Evolutionary conservation across 2,329 filamentous ascomycete genomes (phyloP).

Genomic region (Drechslerella stenobrocha): DNA sequence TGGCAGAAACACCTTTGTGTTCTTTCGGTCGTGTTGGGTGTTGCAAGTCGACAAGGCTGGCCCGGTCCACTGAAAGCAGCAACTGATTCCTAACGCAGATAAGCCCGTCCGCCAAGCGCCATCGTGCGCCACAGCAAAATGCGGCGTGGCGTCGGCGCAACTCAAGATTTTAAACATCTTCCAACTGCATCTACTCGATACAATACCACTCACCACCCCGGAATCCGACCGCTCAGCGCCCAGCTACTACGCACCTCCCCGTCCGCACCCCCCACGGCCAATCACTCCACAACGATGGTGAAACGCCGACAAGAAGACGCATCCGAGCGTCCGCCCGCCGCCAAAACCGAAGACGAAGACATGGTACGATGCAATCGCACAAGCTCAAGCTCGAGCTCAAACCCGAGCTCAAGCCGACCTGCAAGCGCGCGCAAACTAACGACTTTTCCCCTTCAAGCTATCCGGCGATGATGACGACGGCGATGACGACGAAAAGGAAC

Average conservation of each 20-base stretch:
- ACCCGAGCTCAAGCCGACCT: too few species aligned
- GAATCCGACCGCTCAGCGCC: neutral
- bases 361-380: neutral
- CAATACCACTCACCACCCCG: too few species aligned
- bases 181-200: too few species aligned
- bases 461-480: too few species aligned
- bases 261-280: neutral
- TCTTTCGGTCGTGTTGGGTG: too few species aligned
- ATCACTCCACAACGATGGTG: conserved; percentile 5
- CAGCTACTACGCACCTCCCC: neutral
- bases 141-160: neutral
- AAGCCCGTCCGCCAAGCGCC: too few species aligned
- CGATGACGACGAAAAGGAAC: neutral
- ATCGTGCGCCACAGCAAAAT: too few species aligned
- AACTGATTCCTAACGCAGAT: too few species aligned
- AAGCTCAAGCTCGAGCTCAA: neutral
- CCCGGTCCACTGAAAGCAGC: too few species aligned
- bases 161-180: conserved; percentile 1
- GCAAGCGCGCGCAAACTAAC: neutral
- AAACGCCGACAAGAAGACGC: conserved; percentile 10
- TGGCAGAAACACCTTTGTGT: too few species aligned
- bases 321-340: conserved; percentile 7
- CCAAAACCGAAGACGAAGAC: conserved; percentile 15
- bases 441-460: conserved; percentile 2
- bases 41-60: too few species aligned